phyloP scores from a whole-genome alignment of 768 basidiomycete species.

The Auriscalpium microsporum region DNA sequence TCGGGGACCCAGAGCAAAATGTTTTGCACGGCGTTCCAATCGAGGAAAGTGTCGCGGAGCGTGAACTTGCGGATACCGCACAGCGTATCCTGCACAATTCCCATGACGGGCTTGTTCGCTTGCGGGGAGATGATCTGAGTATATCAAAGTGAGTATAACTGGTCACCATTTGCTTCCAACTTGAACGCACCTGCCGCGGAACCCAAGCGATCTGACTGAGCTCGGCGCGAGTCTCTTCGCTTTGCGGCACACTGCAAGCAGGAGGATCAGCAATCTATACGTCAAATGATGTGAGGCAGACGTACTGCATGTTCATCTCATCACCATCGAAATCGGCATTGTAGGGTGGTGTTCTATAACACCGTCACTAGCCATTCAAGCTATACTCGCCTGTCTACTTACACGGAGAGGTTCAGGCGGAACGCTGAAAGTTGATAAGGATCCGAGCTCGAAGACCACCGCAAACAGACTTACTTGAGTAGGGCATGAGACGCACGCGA shows the following conservation, averaged over 20 bases:
- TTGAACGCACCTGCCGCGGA: conserved; percentile 69
- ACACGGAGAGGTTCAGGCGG: conserved; percentile 96
- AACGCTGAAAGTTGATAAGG: conserved; percentile 52
- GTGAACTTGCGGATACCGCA: conserved; percentile 98
- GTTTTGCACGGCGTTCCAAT: conserved; percentile 94
- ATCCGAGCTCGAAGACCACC: neutral
- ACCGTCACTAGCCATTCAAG: conserved; percentile 20
- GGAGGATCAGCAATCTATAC: conserved; percentile 5
- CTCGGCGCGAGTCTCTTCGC: conserved; percentile 96
- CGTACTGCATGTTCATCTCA: conserved; percentile 99
- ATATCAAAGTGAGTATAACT: conserved; percentile 3
- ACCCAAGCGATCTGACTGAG: conserved; percentile 99
- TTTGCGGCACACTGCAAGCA: conserved; percentile 77
- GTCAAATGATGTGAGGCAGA: conserved; percentile 16
- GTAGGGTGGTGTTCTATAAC: conserved; percentile 81
- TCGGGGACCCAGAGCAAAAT: conserved; percentile 97
- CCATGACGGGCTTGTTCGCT: conserved; percentile 99
- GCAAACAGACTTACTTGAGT: conserved; percentile 68
- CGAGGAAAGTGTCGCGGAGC: conserved; percentile 88
- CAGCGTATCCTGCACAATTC: conserved; percentile 97
- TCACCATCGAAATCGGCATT: conserved; percentile 99
- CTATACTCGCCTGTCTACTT: conserved; percentile 31
- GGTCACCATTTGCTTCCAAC: neutral
- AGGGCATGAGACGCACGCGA: conserved; percentile 93
- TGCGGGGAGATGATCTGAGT: conserved; percentile 94